A percentile compares a stretch with the other conserved stretches of the same genome.
These are phyloP conservation scores for Pseudogymnoascus sp. DNA, from an alignment of 2,329 filamentous ascomycete genomes.

Conservation along the genomic window DNA sequence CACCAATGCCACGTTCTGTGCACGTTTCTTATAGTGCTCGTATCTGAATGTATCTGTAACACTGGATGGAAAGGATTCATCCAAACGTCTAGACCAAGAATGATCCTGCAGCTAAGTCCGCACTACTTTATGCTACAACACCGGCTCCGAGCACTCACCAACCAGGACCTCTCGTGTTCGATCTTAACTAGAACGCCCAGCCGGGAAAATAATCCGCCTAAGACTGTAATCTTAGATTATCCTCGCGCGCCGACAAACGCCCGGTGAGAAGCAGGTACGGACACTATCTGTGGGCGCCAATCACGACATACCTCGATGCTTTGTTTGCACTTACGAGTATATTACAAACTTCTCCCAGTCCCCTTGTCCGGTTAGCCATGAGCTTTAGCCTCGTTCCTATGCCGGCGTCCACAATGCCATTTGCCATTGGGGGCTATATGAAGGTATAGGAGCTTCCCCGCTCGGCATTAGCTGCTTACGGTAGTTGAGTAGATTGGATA, in stretches of 20 bases:
- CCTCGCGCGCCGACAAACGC: background rate
- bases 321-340: background rate
- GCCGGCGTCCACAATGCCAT: background rate
- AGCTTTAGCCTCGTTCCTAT: background rate
- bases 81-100: background rate
- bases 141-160: background rate
- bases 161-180: background rate
- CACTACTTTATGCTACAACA: background rate
- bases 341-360: background rate
- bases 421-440: background rate
- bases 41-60: background rate
- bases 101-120: background rate
- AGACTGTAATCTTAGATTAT: background rate
- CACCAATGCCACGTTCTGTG: background rate
- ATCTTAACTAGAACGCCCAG: background rate
- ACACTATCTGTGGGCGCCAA: background rate
- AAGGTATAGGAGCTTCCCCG: background rate
- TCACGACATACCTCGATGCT: background rate
- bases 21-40: background rate
- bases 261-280: background rate
- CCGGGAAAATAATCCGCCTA: slow-evolving; percentile 5
- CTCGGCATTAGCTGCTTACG: background rate
- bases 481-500: background rate
- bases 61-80: background rate
- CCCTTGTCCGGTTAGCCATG: slow-evolving; percentile 1